Percentiles rank a stretch among this genome's conserved stretches.
These are phyloP conservation scores for Cyclotella kingstonii DNA, from an alignment of 108 stramenopile genomes.

Conservation along the genomic window DNA sequence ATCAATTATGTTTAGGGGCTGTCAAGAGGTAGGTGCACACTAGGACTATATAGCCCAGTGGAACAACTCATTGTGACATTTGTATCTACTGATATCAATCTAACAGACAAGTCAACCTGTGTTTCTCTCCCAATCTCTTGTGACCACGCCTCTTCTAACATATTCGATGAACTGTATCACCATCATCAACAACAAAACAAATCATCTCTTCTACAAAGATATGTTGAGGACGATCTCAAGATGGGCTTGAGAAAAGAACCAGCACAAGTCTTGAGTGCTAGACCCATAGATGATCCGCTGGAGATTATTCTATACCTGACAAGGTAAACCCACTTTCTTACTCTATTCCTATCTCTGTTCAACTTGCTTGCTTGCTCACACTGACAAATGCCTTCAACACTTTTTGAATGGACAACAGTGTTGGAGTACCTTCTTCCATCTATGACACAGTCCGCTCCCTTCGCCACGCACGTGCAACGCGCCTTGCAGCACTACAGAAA, in stretches of 20 bases:
- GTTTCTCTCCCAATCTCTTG: too few relatives aligned
- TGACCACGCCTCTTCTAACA: background rate
- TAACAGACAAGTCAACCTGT: too few relatives aligned
- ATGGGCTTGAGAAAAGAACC: conserved; percentile 63
- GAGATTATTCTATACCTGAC: conserved; percentile 88
- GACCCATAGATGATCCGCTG: conserved; percentile 86
- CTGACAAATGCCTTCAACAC: background rate
- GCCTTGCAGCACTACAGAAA: conserved; percentile 77
- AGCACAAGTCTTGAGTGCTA: conserved; percentile 57
- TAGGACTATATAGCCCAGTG: too few relatives aligned
- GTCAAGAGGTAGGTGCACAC: conserved; percentile 54
- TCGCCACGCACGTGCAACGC: conserved; percentile 76
- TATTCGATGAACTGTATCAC: background rate
- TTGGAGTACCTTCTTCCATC: conserved; percentile 80
- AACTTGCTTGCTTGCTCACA: background rate
- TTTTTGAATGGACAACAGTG: conserved; percentile 28
- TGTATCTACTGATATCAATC: too few relatives aligned
- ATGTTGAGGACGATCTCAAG: conserved; percentile 72
- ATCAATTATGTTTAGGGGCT: conserved; percentile 47
- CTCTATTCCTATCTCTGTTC: too few relatives aligned
- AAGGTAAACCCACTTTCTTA: conserved; percentile 2
- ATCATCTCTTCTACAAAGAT: conserved; percentile 18
- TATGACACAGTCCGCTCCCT: conserved; percentile 85
- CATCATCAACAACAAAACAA: background rate
- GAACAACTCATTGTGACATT: too few relatives aligned